Evolutionary conservation across 352 stramenopile genomes (phyloP).

Genomic region (Pythium vanterpoolii): DNA sequence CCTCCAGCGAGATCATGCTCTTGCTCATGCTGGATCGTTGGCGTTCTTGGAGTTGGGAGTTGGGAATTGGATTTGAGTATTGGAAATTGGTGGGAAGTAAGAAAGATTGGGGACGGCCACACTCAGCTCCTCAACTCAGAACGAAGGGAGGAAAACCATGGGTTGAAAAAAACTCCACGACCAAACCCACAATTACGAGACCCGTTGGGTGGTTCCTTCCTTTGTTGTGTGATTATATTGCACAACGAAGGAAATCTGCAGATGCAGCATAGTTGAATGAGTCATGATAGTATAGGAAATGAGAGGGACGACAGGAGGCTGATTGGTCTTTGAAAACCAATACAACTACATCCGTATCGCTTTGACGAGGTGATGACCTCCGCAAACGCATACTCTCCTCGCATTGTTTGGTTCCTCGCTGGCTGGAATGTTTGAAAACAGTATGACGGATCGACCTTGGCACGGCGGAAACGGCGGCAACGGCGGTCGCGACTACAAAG

Average conservation of each 20-base stretch:
- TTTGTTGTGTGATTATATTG: neutral
- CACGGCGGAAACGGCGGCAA: conserved; percentile 8
- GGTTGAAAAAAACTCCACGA: conserved; percentile 20
- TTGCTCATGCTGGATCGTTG: conserved; percentile 55
- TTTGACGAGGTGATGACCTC: neutral
- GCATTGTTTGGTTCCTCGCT: neutral
- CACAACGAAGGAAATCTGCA: neutral
- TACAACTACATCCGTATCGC: too few relatives aligned
- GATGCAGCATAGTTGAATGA: conserved; percentile 2
- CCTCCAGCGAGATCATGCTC: conserved; percentile 81
- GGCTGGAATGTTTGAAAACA: conserved; percentile 19
- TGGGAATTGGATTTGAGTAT: too few relatives aligned
- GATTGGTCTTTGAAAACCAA: too few relatives aligned
- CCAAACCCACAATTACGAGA: neutral
- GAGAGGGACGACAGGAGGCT: neutral
- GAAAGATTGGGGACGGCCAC: conserved; percentile 7
- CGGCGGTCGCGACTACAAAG: conserved; percentile 6
- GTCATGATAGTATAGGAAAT: neutral
- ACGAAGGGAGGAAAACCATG: conserved; percentile 4
- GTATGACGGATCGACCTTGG: conserved; percentile 12
- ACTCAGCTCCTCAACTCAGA: conserved; percentile 4
- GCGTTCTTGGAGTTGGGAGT: neutral
- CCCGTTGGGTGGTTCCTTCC: neutral
- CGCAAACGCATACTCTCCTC: neutral
- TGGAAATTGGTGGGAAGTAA: neutral